phyloP scores from a whole-genome alignment of 2,329 filamentous ascomycete species.

The Neofusicoccum parvum region DNA sequence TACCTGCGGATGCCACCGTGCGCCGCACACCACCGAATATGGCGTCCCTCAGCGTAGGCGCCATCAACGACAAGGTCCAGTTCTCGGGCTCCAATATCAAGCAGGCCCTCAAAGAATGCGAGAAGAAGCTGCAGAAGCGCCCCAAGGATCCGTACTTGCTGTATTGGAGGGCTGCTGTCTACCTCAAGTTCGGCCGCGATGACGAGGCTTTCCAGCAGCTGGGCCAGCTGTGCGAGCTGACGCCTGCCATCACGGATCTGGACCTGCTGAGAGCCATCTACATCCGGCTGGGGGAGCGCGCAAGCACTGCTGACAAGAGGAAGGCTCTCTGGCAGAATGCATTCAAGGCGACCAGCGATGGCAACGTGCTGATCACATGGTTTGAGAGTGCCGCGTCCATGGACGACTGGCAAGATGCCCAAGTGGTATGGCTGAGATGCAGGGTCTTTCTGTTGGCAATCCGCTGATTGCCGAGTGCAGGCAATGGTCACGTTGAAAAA shows the following conservation, averaged over 20 bases:
- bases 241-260: slow-evolving; percentile 13
- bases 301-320: not conserved
- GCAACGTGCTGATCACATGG: slow-evolving; percentile 17
- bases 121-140: slow-evolving; percentile 38
- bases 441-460: not conserved
- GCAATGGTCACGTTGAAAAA: slow-evolving; percentile 19
- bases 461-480: not conserved
- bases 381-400: slow-evolving; percentile 18
- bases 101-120: slow-evolving; percentile 33
- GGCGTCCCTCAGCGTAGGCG: slow-evolving; percentile 16
- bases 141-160: slow-evolving; percentile 39
- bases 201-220: slow-evolving; percentile 21
- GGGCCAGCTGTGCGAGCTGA: slow-evolving; percentile 3
- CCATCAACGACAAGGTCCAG: slow-evolving; percentile 19
- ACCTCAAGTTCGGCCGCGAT: slow-evolving; percentile 21
- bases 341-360: slow-evolving; percentile 18
- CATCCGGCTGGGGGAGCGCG: slow-evolving; percentile 8
- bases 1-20: slow-evolving; percentile 7
- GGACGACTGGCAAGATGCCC: slow-evolving; percentile 18
- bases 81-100: slow-evolving; percentile 20
- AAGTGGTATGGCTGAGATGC: slow-evolving; percentile 7
- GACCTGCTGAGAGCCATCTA: slow-evolving; percentile 16
- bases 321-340: slow-evolving; percentile 20
- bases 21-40: slow-evolving; percentile 13
- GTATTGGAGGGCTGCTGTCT: slow-evolving; percentile 19